phyloP scores from a whole-genome alignment of 2,329 filamentous ascomycete species.

The Cryphonectria radicalis region DNA sequence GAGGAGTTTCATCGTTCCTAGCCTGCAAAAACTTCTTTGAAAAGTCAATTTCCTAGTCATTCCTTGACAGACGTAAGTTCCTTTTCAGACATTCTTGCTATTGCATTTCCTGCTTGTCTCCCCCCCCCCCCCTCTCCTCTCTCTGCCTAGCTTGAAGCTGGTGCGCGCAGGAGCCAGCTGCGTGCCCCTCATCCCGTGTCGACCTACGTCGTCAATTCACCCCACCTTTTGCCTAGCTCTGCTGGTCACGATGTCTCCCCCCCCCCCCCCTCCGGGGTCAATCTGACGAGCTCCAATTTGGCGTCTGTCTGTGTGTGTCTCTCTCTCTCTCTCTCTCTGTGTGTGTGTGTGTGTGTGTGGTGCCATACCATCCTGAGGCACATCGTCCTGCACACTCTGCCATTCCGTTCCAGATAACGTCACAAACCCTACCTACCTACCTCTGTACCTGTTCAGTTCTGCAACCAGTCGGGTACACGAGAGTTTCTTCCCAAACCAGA shows the following conservation, averaged over 20 bases:
- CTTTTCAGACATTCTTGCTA: background rate
- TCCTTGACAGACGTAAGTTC: conserved; percentile 17
- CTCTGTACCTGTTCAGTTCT: background rate
- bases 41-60: background rate
- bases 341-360: background rate
- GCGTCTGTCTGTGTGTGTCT: background rate
- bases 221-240: conserved; percentile 23
- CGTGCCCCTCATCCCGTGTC: conserved; percentile 20
- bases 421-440: background rate
- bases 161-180: conserved; percentile 18
- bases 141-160: background rate
- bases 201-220: conserved; percentile 18
- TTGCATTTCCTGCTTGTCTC: background rate
- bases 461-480: conserved; percentile 1
- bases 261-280: background rate
- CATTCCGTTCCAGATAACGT: background rate
- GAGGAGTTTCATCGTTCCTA: background rate
- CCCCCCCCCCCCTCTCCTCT: too few species aligned
- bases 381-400: background rate
- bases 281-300: conserved; percentile 3
- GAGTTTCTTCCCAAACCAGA: background rate
- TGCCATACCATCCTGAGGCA: background rate
- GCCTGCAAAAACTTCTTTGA: background rate
- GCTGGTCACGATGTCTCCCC: conserved; percentile 23
- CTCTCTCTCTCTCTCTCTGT: too few species aligned